These are phyloP conservation scores for Malbranchea zuffiana DNA, from an alignment of 2,329 filamentous ascomycete species.

Conservation along the genomic window DNA sequence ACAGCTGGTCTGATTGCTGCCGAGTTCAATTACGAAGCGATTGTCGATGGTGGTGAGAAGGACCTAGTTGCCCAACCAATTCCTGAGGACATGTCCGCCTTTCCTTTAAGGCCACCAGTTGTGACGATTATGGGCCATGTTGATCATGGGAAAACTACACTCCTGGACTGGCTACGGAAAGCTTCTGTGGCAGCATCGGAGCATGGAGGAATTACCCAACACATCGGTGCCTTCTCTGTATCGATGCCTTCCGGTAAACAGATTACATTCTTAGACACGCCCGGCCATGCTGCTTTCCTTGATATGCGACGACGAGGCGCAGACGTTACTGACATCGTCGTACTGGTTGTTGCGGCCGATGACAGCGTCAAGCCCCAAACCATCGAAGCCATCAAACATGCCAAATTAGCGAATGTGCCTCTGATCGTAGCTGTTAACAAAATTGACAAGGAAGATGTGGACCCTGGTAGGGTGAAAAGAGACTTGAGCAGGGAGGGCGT, in stretches of 20 bases:
- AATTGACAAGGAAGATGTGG: conserved; percentile 75
- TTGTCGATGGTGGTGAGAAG: conserved; percentile 53
- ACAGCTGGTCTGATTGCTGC: conserved; percentile 80
- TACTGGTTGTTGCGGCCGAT: conserved; percentile 89
- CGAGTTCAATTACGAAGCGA: conserved; percentile 86
- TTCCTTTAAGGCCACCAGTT: conserved; percentile 75
- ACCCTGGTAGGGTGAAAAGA: conserved; percentile 72
- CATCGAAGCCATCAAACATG: conserved; percentile 89
- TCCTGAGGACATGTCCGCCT: conserved; percentile 53
- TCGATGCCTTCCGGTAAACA: conserved; percentile 72
- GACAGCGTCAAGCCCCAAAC: conserved; percentile 98
- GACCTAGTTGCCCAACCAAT: conserved; percentile 63
- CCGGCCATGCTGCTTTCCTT: conserved; percentile 89
- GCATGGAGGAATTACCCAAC: conserved; percentile 94
- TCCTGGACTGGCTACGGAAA: conserved; percentile 85
- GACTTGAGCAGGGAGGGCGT: conserved; percentile 76
- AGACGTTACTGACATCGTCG: conserved; percentile 91
- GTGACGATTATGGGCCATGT: conserved; percentile 99
- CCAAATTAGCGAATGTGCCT: conserved; percentile 72
- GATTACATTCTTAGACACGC: conserved; percentile 95
- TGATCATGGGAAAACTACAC: conserved; percentile 95
- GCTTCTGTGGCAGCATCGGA: conserved; percentile 84
- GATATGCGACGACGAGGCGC: conserved; percentile 93
- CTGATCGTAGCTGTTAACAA: conserved; percentile 99
- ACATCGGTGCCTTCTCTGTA: conserved; percentile 95